phyloP scores from a whole-genome alignment of 2,329 filamentous ascomycete genomes.

The Penicillium hordei region DNA sequence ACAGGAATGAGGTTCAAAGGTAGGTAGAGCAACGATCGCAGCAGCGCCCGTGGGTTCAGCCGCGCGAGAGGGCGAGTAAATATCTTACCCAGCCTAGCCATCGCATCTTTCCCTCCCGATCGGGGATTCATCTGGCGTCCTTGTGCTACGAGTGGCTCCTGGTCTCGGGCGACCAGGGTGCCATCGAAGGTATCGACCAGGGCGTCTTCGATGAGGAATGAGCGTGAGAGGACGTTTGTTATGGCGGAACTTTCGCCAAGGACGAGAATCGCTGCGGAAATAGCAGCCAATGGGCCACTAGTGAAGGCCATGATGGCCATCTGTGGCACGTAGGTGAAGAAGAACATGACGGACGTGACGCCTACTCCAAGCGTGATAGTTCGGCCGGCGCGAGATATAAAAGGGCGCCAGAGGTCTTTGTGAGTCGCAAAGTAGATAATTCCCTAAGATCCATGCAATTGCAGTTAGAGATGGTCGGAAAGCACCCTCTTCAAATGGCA shows the following conservation, averaged over 20 bases:
- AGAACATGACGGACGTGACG: slow-evolving; percentile 79
- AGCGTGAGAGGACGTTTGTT: slow-evolving; percentile 58
- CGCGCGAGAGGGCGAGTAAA: slow-evolving; percentile 52
- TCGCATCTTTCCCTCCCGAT: slow-evolving; percentile 47
- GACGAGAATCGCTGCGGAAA: slow-evolving; percentile 60
- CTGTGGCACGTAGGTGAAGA: slow-evolving; percentile 83
- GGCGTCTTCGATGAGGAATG: slow-evolving; percentile 76
- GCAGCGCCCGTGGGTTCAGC: slow-evolving; percentile 58
- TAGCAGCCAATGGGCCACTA: slow-evolving; percentile 70
- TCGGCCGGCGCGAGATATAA: slow-evolving; percentile 56
- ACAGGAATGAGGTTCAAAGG: slow-evolving; percentile 92
- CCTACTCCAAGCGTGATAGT: slow-evolving; percentile 69
- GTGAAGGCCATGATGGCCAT: slow-evolving; percentile 78
- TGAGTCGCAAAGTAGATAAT: slow-evolving; percentile 61
- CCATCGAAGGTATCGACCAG: slow-evolving; percentile 89
- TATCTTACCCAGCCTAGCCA: slow-evolving; percentile 58
- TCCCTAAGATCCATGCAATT: slow-evolving; percentile 47
- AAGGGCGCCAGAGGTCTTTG: slow-evolving; percentile 59
- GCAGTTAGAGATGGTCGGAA: not conserved
- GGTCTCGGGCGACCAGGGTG: slow-evolving; percentile 55
- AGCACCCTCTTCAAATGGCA: too few species aligned
- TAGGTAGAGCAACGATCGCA: slow-evolving; percentile 80
- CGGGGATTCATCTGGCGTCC: slow-evolving; percentile 68
- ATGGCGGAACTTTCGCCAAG: slow-evolving; percentile 57
- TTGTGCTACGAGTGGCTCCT: slow-evolving; percentile 65